These are phyloP conservation scores for Citrus sp. DNA, from an alignment of 345 rosid genomes.

Conservation along the genomic window DNA sequence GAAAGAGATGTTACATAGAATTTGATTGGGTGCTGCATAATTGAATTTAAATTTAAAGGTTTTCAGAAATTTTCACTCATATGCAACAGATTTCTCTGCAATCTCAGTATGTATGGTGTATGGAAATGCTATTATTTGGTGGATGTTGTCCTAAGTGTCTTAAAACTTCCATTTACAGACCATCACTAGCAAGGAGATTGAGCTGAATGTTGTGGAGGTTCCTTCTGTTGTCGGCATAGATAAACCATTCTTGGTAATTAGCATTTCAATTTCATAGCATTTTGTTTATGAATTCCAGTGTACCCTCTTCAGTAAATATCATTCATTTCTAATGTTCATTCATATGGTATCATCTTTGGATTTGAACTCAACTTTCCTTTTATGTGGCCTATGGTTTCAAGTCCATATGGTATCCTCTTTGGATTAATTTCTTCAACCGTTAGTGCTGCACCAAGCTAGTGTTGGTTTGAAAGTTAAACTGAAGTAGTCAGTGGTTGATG, in stretches of 20 bases:
- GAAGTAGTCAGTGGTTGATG: conserved; percentile 16
- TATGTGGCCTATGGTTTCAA: not conserved
- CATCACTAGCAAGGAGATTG: conserved; percentile 61
- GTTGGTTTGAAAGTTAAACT: conserved; percentile 6
- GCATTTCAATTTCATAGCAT: not conserved
- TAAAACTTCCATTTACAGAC: conserved; percentile 45
- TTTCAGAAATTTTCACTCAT: not conserved
- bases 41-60: not conserved
- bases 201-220: conserved; percentile 55
- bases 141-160: conserved; percentile 10
- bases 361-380: not conserved
- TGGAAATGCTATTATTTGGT: not conserved
- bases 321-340: not conserved
- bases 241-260: conserved; percentile 67
- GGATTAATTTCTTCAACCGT: not conserved
- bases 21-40: not conserved
- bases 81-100: not conserved
- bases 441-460: not conserved
- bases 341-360: not conserved
- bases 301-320: not conserved
- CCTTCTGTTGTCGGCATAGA: conserved; percentile 60
- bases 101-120: not conserved
- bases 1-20: too few relatives aligned
- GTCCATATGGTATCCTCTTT: not conserved
- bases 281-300: not conserved